phyloP scores from a whole-genome alignment of 805 yeast species.

The Saccharomycopsis amapae region DNA sequence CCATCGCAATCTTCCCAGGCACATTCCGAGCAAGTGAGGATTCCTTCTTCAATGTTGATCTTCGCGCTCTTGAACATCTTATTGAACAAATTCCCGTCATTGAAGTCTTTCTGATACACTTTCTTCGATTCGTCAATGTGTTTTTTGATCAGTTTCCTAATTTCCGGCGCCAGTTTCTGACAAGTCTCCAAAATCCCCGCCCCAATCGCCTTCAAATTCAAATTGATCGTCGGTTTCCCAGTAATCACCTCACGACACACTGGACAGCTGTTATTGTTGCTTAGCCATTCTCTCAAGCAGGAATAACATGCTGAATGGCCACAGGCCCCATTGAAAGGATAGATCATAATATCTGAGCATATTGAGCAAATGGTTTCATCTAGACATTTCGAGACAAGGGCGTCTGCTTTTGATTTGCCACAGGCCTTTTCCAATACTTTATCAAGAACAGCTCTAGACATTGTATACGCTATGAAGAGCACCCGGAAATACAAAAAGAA shows the following conservation, averaged over 20 bases:
- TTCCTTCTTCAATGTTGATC: slow-evolving; percentile 47
- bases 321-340: slow-evolving; percentile 8
- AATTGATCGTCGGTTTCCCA: slow-evolving; percentile 1
- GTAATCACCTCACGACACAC: slow-evolving; percentile 1
- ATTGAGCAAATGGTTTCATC: slow-evolving; percentile 2
- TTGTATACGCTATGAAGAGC: too few species aligned
- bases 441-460: too few species aligned
- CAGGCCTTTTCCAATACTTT: too few species aligned
- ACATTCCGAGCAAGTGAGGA: slow-evolving; percentile 50
- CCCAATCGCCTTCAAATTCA: not conserved
- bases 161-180: not conserved
- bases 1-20: slow-evolving; percentile 40
- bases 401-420: not conserved
- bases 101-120: not conserved
- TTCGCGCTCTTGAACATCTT: not conserved
- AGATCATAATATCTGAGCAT: slow-evolving; percentile 5
- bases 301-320: slow-evolving; percentile 9
- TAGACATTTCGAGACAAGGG: not conserved
- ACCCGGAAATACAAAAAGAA: too few species aligned
- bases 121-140: not conserved
- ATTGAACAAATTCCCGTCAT: not conserved
- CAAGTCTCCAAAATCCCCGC: not conserved
- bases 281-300: slow-evolving; percentile 12
- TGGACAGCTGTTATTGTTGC: slow-evolving; percentile 3
- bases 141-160: not conserved